phyloP scores from a whole-genome alignment of 1,284 basidiomycete genomes.

The Cryptococcus sp. region DNA sequence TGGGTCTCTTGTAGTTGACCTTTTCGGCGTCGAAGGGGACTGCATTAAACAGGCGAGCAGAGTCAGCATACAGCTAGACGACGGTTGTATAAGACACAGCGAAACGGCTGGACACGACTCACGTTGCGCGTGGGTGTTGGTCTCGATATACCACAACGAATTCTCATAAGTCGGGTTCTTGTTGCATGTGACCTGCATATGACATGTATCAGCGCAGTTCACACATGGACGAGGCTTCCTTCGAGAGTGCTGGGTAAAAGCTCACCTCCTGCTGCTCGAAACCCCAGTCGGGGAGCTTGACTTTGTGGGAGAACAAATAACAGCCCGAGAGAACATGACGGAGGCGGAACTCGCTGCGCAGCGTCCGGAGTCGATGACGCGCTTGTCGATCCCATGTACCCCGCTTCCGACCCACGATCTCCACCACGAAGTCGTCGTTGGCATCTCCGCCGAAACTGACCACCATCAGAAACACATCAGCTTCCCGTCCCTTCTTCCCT shows the following conservation, averaged over 20 bases:
- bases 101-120: slow-evolving; percentile 50
- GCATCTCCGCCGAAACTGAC: slow-evolving; percentile 61
- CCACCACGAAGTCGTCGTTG: slow-evolving; percentile 94
- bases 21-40: slow-evolving; percentile 70
- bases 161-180: slow-evolving; percentile 90
- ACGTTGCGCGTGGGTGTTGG: slow-evolving; percentile 74
- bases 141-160: slow-evolving; percentile 95
- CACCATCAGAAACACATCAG: not conserved
- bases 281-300: slow-evolving; percentile 96
- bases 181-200: slow-evolving; percentile 74
- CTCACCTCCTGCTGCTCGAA: slow-evolving; percentile 92
- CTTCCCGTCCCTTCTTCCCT: not conserved
- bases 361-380: slow-evolving; percentile 69
- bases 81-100: not conserved
- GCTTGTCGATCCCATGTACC: slow-evolving; percentile 66
- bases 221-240: not conserved
- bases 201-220: slow-evolving; percentile 6
- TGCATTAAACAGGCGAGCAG: slow-evolving; percentile 45
- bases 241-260: not conserved
- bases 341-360: slow-evolving; percentile 82
- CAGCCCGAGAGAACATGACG: slow-evolving; percentile 86
- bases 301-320: slow-evolving; percentile 96
- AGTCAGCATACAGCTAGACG: slow-evolving; percentile 6
- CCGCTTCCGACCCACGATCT: slow-evolving; percentile 64
- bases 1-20: slow-evolving; percentile 84